A percentile compares a stretch with the other conserved stretches of the same genome.
Evolutionary conservation across 352 stramenopile species (phyloP).

Genomic region (Pythium aristosporum): DNA sequence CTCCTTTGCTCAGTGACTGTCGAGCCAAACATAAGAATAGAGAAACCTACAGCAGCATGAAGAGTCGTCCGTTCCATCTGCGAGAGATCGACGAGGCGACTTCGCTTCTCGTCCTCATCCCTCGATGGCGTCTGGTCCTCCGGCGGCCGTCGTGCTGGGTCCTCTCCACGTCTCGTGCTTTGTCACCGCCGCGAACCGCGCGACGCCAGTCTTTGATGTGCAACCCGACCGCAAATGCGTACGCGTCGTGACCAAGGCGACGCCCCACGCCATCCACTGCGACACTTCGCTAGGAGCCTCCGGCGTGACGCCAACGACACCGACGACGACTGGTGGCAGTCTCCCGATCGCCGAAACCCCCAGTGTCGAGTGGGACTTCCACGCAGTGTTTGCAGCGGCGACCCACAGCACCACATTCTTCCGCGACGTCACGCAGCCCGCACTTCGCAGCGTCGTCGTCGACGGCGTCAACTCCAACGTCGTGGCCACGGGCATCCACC

Average conservation of each 20-base stretch:
- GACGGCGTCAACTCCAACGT: slow-evolving; percentile 67
- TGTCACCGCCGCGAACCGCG: slow-evolving; percentile 67
- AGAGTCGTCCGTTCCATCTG: slow-evolving; percentile 4
- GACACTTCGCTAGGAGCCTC: background rate
- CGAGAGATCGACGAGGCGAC: no score
- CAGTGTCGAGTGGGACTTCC: slow-evolving; percentile 56
- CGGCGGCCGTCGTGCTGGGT: slow-evolving; percentile 28
- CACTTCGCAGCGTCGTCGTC: slow-evolving; percentile 34
- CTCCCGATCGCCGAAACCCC: background rate
- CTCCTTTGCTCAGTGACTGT: background rate
- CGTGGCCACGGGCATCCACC: slow-evolving; percentile 60
- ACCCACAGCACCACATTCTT: slow-evolving; percentile 53
- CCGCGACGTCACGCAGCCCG: slow-evolving; percentile 50
- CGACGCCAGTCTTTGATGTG: slow-evolving; percentile 60
- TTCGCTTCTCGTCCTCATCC: no score
- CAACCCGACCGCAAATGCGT: slow-evolving; percentile 43
- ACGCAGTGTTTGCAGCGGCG: slow-evolving; percentile 58
- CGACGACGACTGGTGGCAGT: background rate
- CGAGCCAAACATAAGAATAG: slow-evolving; percentile 8
- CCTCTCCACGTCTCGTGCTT: slow-evolving; percentile 69
- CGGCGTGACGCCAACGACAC: background rate
- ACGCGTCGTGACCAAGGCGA: slow-evolving; percentile 40
- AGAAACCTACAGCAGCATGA: background rate
- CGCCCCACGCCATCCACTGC: background rate
- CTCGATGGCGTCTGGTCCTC: background rate